A percentile compares a stretch with the other conserved stretches of the same genome.
These are phyloP conservation scores for Crataegus laevigata DNA, from an alignment of 306 rosid genomes.

Conservation along the genomic window DNA sequence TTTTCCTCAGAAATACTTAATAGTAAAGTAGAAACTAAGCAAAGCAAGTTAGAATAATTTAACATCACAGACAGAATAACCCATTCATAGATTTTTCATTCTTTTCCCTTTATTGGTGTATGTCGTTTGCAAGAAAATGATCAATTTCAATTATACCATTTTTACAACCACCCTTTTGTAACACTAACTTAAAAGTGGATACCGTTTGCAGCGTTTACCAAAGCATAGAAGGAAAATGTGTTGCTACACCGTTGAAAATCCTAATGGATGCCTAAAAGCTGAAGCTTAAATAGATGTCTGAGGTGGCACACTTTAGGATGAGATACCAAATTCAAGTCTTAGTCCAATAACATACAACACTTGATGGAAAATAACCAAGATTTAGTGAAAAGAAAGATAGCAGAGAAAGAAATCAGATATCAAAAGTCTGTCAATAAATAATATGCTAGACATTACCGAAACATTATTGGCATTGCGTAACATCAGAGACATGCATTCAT, in stretches of 20 bases:
- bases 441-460: constrained; percentile 32
- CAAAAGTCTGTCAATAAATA: neutral
- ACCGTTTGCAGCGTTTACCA: neutral
- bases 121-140: neutral
- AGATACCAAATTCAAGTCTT: neutral
- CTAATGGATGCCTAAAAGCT: neutral
- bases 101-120: neutral
- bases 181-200: neutral
- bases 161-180: neutral
- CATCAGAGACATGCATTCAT: constrained; percentile 35
- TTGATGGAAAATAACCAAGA: neutral
- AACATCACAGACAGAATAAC: neutral
- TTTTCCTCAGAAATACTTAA: neutral
- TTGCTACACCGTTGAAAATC: neutral
- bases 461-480: constrained; percentile 32
- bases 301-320: neutral
- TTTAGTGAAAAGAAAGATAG: neutral
- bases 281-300: neutral
- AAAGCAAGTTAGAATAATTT: neutral
- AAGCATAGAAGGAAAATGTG: neutral
- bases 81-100: neutral
- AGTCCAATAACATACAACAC: neutral
- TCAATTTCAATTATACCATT: neutral
- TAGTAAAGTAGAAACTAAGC: neutral
- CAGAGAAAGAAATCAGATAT: neutral